Percentiles rank a stretch among this genome's conserved stretches.
These are phyloP conservation scores for Stemphylium lycopersici DNA, from an alignment of 2,329 filamentous ascomycete species.

Conservation along the genomic window DNA sequence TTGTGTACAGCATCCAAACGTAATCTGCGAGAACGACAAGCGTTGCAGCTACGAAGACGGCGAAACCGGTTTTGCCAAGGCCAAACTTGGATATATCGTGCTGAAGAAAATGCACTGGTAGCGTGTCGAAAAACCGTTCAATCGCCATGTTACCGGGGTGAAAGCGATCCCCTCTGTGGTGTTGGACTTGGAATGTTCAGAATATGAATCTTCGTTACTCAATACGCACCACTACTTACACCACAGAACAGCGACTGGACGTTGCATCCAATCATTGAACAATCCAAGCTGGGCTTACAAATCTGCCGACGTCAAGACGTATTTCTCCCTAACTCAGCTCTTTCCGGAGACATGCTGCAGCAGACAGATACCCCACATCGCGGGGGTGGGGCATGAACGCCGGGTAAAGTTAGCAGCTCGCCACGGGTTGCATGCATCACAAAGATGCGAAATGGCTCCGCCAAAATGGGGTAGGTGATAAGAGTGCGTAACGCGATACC, in stretches of 20 bases:
- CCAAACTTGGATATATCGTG: constrained; percentile 42
- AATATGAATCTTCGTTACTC: neutral
- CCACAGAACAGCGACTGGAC: neutral
- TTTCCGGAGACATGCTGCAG: neutral
- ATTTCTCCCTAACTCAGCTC: neutral
- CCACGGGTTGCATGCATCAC: neutral
- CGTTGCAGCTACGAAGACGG: constrained; percentile 27
- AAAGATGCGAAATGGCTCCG: neutral
- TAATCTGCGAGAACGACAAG: constrained; percentile 52
- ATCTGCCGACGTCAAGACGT: neutral
- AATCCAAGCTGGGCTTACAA: neutral
- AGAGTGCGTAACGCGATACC: no score
- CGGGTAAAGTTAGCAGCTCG: constrained; percentile 28
- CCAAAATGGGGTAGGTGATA: no score
- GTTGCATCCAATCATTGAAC: neutral
- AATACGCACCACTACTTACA: neutral
- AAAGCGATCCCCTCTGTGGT: neutral
- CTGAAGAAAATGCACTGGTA: constrained; percentile 39
- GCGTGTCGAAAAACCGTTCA: constrained; percentile 36
- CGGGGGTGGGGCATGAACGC: constrained; percentile 33
- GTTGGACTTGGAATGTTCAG: neutral
- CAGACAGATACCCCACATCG: constrained; percentile 33
- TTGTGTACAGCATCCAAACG: constrained; percentile 57
- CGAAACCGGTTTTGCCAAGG: constrained; percentile 27
- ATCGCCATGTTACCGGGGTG: constrained; percentile 31